phyloP scores from a whole-genome alignment of 768 basidiomycete species.

The Termitomyces heimii region DNA sequence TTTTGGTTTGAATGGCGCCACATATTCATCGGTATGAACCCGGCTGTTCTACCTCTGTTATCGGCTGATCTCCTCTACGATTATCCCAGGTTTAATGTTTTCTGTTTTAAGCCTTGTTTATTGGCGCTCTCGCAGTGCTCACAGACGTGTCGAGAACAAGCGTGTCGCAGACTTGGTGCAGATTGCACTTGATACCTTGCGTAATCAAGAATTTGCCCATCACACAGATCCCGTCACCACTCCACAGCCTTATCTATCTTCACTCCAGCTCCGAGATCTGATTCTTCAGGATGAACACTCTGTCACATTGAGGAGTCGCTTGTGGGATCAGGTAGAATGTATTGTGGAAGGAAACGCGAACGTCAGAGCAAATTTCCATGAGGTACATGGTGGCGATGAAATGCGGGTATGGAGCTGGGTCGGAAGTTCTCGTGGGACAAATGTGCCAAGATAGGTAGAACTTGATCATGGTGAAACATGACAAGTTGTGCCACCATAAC shows the following conservation, averaged over 20 bases:
- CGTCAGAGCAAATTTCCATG: conserved; percentile 79
- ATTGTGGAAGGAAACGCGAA: conserved; percentile 90
- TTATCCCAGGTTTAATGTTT: conserved; percentile 2
- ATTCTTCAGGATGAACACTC: conserved; percentile 81
- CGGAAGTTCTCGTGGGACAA: conserved; percentile 38
- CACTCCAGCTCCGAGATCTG: conserved; percentile 82
- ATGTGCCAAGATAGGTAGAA: conserved; percentile 1
- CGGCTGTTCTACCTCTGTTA: conserved; percentile 13
- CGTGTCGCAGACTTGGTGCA: conserved; percentile 73
- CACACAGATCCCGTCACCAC: conserved; percentile 75
- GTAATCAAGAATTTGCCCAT: conserved; percentile 78
- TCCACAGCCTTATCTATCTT: conserved; percentile 74
- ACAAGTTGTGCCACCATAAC: background rate
- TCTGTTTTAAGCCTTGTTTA: conserved; percentile 7
- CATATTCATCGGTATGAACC: conserved; percentile 49
- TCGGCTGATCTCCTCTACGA: background rate
- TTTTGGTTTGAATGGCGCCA: conserved; percentile 64
- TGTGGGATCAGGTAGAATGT: conserved; percentile 82
- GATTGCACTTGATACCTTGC: conserved; percentile 72
- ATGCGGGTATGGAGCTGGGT: conserved; percentile 91
- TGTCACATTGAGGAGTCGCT: conserved; percentile 48
- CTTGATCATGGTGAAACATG: conserved; percentile 2
- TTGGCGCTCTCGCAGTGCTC: conserved; percentile 33
- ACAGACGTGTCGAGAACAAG: conserved; percentile 49
- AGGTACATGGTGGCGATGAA: conserved; percentile 82